These are phyloP conservation scores for Chalciporus sphaerocephalus DNA, from an alignment of 768 basidiomycete species.

Conservation along the genomic window DNA sequence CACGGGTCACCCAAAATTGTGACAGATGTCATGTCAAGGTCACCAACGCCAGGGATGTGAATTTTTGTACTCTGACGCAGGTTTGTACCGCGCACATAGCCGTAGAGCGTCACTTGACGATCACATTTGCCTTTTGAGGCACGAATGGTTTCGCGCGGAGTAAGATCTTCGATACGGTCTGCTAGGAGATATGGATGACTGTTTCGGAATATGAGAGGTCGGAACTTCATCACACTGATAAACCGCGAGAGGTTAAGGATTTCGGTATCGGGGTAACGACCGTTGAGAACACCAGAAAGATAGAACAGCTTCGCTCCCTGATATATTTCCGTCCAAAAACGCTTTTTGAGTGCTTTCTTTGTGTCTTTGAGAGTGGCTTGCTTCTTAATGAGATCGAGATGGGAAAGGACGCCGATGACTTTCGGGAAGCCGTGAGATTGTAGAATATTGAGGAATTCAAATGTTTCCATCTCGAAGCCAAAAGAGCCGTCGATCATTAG, in stretches of 20 bases:
- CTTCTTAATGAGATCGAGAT: slow-evolving; percentile 96
- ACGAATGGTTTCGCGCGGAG: slow-evolving; percentile 78
- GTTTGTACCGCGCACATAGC: slow-evolving; percentile 90
- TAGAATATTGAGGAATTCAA: slow-evolving; percentile 96
- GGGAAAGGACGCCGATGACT: slow-evolving; percentile 93
- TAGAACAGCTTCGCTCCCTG: slow-evolving; percentile 98
- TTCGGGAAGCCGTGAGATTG: slow-evolving; percentile 98
- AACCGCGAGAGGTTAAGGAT: slow-evolving; percentile 95
- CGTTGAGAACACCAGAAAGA: slow-evolving; percentile 93
- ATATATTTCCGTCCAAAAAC: slow-evolving; percentile 99
- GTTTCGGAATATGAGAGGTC: slow-evolving; percentile 94
- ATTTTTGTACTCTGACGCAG: slow-evolving; percentile 71
- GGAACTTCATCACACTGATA: slow-evolving; percentile 97
- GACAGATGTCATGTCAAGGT: slow-evolving; percentile 72
- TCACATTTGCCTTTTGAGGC: slow-evolving; percentile 83
- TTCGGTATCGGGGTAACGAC: slow-evolving; percentile 95
- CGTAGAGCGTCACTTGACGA: slow-evolving; percentile 90
- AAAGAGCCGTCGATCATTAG: slow-evolving; percentile 98
- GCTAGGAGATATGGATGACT: slow-evolving; percentile 91
- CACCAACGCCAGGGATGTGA: slow-evolving; percentile 94
- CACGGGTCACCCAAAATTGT: slow-evolving; percentile 88
- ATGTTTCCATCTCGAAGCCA: slow-evolving; percentile 99
- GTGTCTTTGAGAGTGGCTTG: slow-evolving; percentile 78
- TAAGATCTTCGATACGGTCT: slow-evolving; percentile 93
- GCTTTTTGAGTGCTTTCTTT: slow-evolving; percentile 93